Evolutionary conservation across 495 filamentous ascomycete species (phyloP), one percentile per base, ranked within the genome.

Genomic region (Chaetomium tenue): DNA sequence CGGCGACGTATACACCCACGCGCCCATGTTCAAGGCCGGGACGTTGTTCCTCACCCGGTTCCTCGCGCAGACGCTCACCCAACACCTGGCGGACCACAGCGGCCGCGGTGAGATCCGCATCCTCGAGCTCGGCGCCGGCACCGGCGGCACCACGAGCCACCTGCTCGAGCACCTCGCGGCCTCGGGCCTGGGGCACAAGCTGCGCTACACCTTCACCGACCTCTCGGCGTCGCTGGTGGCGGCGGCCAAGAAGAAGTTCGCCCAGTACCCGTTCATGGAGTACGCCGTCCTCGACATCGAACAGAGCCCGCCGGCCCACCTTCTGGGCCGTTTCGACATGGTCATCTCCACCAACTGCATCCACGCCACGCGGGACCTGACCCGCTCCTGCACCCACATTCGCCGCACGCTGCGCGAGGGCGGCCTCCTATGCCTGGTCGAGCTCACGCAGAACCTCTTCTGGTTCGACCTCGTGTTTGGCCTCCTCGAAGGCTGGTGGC

Each of bases 401-500:
- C 5, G 25, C 11, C 2, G 15, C 5, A 39, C 13, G 53, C 53
- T 56, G 28, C 16, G 18, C 6, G 16, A 16, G 30, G 53, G 13
- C 28, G 48, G 80, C 77, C 7, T 70, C 70, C 23, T 81, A 4
- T 64, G 76, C 7, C 64, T 79, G 28, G 59, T 71, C 46, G 80
- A 82, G 64, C 26, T 75, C 23, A 80, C 79, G 7, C 69, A 67
- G 33, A 66, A 63, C 3, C 63, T 70, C 0, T 74, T 74, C 61
- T 82, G 77, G 68, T 71, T 81, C 16, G 82, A 86, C 58, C 58
- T 86, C 33, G 72, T 81, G 15, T 84, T 80, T 57, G 82, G 82
- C 5, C 66, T 82, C 6, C 74, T 85, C 0, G 77, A 82, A n/a
- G 82, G 83, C 11, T 86, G 83, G 83, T 85, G 83, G 83, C 81